Conservation (phyloP, 371 early-diverging fungal species). For the Rhizopus microsporus region DNA sequence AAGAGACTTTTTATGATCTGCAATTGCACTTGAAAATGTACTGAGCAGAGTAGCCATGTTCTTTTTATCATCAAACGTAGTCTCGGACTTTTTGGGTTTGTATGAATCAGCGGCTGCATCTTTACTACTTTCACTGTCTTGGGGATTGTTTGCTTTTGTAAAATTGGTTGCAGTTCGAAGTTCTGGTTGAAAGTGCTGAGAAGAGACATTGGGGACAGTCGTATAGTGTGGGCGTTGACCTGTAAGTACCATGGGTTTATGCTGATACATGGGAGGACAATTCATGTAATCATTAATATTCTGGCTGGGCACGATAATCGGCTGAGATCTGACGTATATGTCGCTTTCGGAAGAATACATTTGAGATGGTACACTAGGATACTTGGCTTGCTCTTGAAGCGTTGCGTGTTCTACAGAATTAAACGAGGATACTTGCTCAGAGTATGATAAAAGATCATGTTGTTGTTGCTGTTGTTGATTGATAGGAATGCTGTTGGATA, state of each 20-base stretch:
- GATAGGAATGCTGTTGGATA: conserved; percentile 23
- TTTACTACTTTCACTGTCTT: conserved; percentile 16
- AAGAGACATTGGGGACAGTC: conserved; percentile 26
- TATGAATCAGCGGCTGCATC: conserved; percentile 20
- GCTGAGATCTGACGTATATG: conserved; percentile 30
- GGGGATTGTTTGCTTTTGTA: conserved; percentile 25
- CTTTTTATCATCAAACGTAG: conserved; percentile 35
- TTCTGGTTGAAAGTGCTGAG: conserved; percentile 32
- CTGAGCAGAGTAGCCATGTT: conserved; percentile 36
- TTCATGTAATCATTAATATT: not conserved
- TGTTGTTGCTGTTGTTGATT: not conserved
- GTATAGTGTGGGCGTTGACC: conserved; percentile 43
- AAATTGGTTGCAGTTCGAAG: conserved; percentile 38
- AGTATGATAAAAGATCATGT: not conserved
- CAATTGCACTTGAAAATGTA: conserved; percentile 27
- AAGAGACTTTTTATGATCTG: not conserved
- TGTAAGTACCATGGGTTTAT: conserved; percentile 13
- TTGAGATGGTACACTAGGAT: conserved; percentile 18
- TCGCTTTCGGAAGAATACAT: conserved; percentile 22
- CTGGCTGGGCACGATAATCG: conserved; percentile 21
- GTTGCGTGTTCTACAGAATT: conserved; percentile 6
- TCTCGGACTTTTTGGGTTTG: conserved; percentile 23
- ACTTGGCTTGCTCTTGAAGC: not conserved
- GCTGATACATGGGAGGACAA: conserved; percentile 4
- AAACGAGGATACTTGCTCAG: conserved; percentile 9